phyloP scores from a whole-genome alignment of 257 asterid species.

The Rubia yunnanensis region DNA sequence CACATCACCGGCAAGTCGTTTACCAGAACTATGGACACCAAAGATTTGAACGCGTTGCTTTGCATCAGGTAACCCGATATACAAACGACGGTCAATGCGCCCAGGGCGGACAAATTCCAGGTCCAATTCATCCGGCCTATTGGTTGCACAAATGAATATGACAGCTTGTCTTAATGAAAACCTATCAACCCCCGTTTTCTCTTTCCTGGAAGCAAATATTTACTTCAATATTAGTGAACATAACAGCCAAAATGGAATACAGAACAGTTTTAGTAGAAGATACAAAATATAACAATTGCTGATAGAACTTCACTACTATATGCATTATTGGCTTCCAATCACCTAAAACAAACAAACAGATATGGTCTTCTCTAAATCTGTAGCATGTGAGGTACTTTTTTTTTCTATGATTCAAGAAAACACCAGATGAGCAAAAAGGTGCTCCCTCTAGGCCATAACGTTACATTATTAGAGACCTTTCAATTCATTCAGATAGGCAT shows the following conservation, averaged over 20 bases:
- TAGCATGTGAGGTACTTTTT: not conserved
- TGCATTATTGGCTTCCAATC: not conserved
- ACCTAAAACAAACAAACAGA: not conserved
- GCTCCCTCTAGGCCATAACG: not conserved
- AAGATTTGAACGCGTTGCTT: conserved; percentile 88
- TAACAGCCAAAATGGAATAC: not conserved
- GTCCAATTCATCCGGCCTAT: conserved; percentile 95
- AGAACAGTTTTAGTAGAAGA: too few species aligned
- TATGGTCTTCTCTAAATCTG: not conserved
- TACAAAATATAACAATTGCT: not conserved
- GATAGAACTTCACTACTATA: not conserved
- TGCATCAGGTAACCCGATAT: conserved; percentile 92
- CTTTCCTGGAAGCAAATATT: conserved; percentile 47
- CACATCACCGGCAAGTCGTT: conserved; percentile 73
- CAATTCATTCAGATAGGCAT: not conserved
- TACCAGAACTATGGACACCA: conserved; percentile 94
- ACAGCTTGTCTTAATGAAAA: conserved; percentile 88
- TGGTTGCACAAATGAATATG: conserved; percentile 93
- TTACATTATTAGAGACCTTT: not conserved
- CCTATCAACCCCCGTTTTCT: conserved; percentile 78
- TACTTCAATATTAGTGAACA: not conserved
- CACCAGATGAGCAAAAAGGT: not conserved
- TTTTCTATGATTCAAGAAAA: not conserved
- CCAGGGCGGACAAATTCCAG: conserved; percentile 78
- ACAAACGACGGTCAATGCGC: conserved; percentile 91